Conservation (phyloP, 495 filamentous ascomycete genomes). For the Usnea hakonensis region DNA sequence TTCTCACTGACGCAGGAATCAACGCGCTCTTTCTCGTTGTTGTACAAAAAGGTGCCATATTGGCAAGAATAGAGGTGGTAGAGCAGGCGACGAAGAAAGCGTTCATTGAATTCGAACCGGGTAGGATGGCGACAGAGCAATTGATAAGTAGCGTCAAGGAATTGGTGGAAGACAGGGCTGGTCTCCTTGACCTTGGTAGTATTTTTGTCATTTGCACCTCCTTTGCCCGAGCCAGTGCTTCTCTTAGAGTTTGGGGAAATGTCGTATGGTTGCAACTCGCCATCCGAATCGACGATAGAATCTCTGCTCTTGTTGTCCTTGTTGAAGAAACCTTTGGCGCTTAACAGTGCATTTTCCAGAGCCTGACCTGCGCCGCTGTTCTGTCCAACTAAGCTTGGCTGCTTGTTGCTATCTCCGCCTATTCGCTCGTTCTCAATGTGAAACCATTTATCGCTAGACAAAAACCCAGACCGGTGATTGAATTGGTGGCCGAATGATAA, state of each 20-base stretch:
- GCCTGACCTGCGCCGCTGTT: constrained; percentile 60
- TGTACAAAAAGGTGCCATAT: constrained; percentile 93
- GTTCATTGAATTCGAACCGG: constrained; percentile 94
- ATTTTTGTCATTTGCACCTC: constrained; percentile 40
- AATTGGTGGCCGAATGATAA: constrained; percentile 98
- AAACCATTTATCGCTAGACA: constrained; percentile 95
- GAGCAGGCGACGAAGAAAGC: constrained; percentile 80
- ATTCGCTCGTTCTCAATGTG: constrained; percentile 63
- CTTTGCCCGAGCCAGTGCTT: constrained; percentile 35
- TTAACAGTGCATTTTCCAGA: constrained; percentile 76
- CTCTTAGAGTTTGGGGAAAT: constrained; percentile 36
- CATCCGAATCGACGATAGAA: constrained; percentile 52
- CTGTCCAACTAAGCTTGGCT: constrained; percentile 39
- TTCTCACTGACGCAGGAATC: constrained; percentile 63
- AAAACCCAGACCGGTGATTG: constrained; percentile 72
- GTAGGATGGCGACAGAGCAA: constrained; percentile 79
- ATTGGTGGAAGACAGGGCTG: constrained; percentile 97
- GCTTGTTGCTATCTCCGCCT: constrained; percentile 38
- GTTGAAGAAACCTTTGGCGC: constrained; percentile 85
- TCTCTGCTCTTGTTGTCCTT: constrained; percentile 63
- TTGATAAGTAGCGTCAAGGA: constrained; percentile 92
- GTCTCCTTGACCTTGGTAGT: constrained; percentile 73
- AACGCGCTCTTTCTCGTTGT: constrained; percentile 82
- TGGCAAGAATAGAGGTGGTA: constrained; percentile 96
- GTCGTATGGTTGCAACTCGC: constrained; percentile 52